phyloP scores from a whole-genome alignment of 148 eudicot species.

The Amaranthus cruentus region DNA sequence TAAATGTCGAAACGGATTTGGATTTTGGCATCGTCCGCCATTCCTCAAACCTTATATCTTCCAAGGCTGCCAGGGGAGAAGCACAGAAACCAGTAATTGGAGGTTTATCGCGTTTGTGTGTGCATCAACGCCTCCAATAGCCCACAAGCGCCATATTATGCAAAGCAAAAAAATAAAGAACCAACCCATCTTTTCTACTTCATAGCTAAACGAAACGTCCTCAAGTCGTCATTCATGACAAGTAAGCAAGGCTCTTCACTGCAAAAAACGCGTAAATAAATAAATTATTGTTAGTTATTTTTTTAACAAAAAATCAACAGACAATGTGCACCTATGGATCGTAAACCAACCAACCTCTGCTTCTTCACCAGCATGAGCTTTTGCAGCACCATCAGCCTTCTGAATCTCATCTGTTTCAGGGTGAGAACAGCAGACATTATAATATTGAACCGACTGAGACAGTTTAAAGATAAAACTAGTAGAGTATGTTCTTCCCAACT shows the following conservation, averaged over 20 bases:
- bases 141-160: constrained; percentile 21
- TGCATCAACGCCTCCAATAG: constrained; percentile 18
- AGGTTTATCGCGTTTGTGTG: constrained; percentile 6
- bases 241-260: constrained; percentile 38
- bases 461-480: background rate
- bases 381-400: constrained; percentile 45
- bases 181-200: constrained; percentile 8
- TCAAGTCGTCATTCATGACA: background rate
- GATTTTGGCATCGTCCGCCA: constrained; percentile 15
- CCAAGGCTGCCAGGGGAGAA: constrained; percentile 19
- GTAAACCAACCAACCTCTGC: constrained; percentile 51
- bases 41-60: constrained; percentile 22
- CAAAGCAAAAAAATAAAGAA: constrained; percentile 24
- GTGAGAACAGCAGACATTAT: constrained; percentile 7
- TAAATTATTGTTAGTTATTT: background rate
- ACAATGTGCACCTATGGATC: background rate
- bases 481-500: no score
- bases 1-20: constrained; percentile 22
- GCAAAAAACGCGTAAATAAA: constrained; percentile 24
- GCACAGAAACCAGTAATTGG: constrained; percentile 6
- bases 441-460: background rate
- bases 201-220: background rate
- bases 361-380: constrained; percentile 48
- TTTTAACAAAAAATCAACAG: background rate
- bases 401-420: constrained; percentile 54